phyloP scores from a whole-genome alignment of 345 rosid genomes.

The Cardamine chenopodiifolia region DNA sequence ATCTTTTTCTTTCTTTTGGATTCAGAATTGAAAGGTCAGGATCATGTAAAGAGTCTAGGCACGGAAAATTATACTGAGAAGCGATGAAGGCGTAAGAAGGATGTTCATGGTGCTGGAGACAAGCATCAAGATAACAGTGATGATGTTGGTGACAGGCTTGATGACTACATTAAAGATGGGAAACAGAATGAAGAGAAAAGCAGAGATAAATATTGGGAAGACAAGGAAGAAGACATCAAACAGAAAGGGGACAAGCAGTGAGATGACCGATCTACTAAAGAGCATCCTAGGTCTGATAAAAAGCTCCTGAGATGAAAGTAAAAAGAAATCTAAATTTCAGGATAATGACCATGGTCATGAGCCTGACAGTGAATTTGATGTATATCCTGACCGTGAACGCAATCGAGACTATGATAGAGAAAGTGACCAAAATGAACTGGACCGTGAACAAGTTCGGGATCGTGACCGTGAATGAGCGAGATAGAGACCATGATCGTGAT shows the following conservation, averaged over 20 bases:
- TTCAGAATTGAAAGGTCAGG: constrained; percentile 60
- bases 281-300: constrained; percentile 60
- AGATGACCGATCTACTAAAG: constrained; percentile 67
- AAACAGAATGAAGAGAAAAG: constrained; percentile 66
- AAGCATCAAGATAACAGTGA: constrained; percentile 67
- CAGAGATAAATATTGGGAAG: constrained; percentile 63
- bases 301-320: constrained; percentile 61
- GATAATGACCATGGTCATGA: constrained; percentile 51
- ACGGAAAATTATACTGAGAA: constrained; percentile 60
- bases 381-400: constrained; percentile 38
- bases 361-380: constrained; percentile 47
- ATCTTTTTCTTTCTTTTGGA: constrained; percentile 30
- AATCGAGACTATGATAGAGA: constrained; percentile 35
- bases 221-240: constrained; percentile 64
- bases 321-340: constrained; percentile 64
- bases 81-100: constrained; percentile 66
- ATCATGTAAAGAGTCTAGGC: constrained; percentile 54
- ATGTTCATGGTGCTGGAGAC: constrained; percentile 59
- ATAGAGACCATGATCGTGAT: constrained; percentile 41
- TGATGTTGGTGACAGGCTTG: constrained; percentile 52
- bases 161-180: constrained; percentile 61
- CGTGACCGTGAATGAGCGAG: constrained; percentile 40
- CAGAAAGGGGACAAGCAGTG: constrained; percentile 63
- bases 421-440: constrained; percentile 42
- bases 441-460: constrained; percentile 48